Evolutionary conservation across 176 grass and related monocot species (phyloP).

Genomic region (Poa pratensis): DNA sequence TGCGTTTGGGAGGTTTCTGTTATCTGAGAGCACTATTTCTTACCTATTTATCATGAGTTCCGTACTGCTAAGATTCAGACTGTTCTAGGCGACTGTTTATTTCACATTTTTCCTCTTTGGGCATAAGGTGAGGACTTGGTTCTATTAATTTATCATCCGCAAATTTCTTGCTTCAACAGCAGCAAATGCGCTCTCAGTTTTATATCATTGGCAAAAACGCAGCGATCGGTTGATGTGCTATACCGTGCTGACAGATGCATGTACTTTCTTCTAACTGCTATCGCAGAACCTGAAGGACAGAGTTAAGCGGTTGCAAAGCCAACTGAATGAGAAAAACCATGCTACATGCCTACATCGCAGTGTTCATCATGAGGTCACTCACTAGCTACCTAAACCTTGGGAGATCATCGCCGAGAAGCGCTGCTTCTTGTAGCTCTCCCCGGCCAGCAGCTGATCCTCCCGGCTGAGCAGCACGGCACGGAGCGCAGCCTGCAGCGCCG

Average conservation of each 20-base stretch:
- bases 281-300: background rate
- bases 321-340: background rate
- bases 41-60: background rate
- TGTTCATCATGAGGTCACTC: background rate
- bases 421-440: slow-evolving; percentile 67
- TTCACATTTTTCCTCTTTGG: background rate
- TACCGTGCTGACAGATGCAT: background rate
- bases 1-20: background rate
- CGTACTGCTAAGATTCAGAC: background rate
- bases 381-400: slow-evolving; percentile 35
- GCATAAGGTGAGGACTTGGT: background rate
- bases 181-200: background rate
- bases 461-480: slow-evolving; percentile 66
- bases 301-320: background rate
- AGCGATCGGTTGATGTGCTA: background rate
- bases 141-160: background rate
- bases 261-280: background rate
- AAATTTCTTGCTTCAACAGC: background rate
- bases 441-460: slow-evolving; percentile 53
- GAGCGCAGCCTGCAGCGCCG: slow-evolving; percentile 74
- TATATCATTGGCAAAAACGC: background rate
- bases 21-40: background rate
- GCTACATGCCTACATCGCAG: background rate
- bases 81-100: background rate
- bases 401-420: slow-evolving; percentile 54